Percentiles rank a stretch among this genome's conserved stretches.
These are phyloP conservation scores for Chlamydomonas schloesseri DNA, from an alignment of 139 green algal genomes.

Conservation along the genomic window DNA sequence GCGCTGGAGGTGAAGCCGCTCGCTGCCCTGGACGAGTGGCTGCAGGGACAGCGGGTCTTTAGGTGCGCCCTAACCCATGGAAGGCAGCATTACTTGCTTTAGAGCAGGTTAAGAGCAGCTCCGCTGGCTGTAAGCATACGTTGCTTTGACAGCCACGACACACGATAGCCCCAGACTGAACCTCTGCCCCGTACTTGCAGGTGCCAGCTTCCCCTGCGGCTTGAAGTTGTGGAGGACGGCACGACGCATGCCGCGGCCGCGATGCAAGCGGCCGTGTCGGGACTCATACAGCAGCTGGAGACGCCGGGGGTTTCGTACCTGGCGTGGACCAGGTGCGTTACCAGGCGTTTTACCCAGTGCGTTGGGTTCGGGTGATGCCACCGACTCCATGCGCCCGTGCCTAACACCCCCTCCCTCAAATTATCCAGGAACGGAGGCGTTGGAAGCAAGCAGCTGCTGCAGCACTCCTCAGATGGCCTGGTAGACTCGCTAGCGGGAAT, in stretches of 20 bases:
- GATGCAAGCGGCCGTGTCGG: not conserved
- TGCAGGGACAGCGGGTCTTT: not conserved
- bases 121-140: not conserved
- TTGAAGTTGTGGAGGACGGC: conserved; percentile 25
- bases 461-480: not conserved
- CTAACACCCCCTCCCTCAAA: not conserved
- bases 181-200: not conserved
- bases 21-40: conserved; percentile 1
- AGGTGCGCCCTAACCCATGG: not conserved
- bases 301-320: not conserved
- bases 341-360: no score
- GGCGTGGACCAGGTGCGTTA: not conserved
- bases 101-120: not conserved
- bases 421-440: not conserved
- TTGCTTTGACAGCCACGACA: not conserved
- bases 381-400: no score
- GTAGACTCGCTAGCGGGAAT: not conserved
- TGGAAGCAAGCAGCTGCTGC: not conserved
- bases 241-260: not conserved
- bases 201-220: not conserved
- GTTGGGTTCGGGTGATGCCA: not conserved
- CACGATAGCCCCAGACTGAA: not conserved
- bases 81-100: not conserved
- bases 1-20: not conserved
- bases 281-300: not conserved